A percentile compares a stretch with the other conserved stretches of the same genome.
Evolutionary conservation across 352 stramenopile species (phyloP).

Genomic region (Globisporangium megalacanthum): DNA sequence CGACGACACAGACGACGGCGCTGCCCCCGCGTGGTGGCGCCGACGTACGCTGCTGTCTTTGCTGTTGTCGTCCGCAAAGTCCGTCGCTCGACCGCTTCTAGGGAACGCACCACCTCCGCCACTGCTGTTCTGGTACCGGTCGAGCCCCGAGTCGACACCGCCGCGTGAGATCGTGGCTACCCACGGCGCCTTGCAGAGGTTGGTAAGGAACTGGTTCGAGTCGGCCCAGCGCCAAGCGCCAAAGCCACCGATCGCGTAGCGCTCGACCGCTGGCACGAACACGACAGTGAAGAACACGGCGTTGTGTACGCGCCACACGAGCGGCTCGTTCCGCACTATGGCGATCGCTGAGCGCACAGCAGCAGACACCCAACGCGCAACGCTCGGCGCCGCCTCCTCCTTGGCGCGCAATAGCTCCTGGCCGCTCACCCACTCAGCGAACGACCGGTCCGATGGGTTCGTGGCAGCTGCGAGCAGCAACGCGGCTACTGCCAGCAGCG

Average conservation of each 20-base stretch:
- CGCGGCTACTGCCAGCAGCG: conserved; percentile 23
- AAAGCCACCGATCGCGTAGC: conserved; percentile 60
- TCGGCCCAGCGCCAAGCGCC: conserved; percentile 75
- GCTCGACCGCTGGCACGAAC: conserved; percentile 50
- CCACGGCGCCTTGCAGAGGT: conserved; percentile 46
- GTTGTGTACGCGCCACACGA: conserved; percentile 62
- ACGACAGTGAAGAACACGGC: conserved; percentile 58
- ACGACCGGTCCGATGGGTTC: conserved; percentile 69
- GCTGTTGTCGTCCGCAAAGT: background rate
- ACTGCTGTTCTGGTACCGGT: conserved; percentile 25
- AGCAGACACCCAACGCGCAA: conserved; percentile 65
- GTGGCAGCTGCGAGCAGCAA: conserved; percentile 30
- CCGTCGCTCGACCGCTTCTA: background rate
- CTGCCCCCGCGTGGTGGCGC: background rate
- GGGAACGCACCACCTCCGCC: background rate
- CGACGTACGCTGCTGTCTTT: background rate
- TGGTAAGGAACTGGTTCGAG: conserved; percentile 30
- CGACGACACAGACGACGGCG: background rate
- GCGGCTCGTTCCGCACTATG: conserved; percentile 52
- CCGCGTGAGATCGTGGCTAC: conserved; percentile 42
- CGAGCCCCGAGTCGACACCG: conserved; percentile 43
- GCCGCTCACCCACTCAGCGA: conserved; percentile 54
- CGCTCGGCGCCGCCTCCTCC: conserved; percentile 21
- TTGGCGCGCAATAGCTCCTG: conserved; percentile 54
- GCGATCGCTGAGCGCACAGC: conserved; percentile 67